Evolutionary conservation across 352 stramenopile genomes (phyloP), one percentile per base, ranked within the genome.

Genomic region (Phytopythium litorale): DNA sequence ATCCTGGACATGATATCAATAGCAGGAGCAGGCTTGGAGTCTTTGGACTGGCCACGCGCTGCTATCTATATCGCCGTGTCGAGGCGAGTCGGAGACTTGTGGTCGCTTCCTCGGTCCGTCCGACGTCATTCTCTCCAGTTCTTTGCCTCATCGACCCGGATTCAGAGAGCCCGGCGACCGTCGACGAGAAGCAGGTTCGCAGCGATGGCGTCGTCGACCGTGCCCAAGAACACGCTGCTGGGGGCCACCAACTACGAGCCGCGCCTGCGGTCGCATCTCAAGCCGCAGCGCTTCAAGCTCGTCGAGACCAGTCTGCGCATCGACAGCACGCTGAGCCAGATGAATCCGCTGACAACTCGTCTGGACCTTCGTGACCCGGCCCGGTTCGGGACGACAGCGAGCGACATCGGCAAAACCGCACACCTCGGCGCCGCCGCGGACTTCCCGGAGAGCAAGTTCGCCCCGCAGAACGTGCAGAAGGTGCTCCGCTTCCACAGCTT

Each of bases 401-500:
- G 62, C 58, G 73, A 88, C 46, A 84, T 94, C 30, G 81, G 81
- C 63, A 79, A 79, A 38, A 60, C 71, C 56, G 60, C 70, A 12
- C 40, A 51, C 38, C 7, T 51, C 19, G 52, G 52, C 2, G 52
- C 52, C 15, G 66, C 64, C 19, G 23, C 21, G 1, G 55, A 74
- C 23, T 37, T 82, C 7, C 63, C 66, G 12, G 82, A 90, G 58
- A 92, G 79, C 72, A 92, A 89, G 62, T 94, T 94, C 46, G 85
- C 85, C 3, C 85, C 85, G 13, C 79, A 91, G 64, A 90, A 91
- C 52, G 76, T 90, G 15, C 79, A 64, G 58, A 91, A 91, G 62
- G 78, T 94, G 50, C 69, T 96, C 51, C 87, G 88, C 19, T 97
- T 97, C 70, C 89, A 87, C 56, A 80, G 69, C 35, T 96, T 94